phyloP scores from a whole-genome alignment of 805 yeast species.

The Naumovozyma baii region DNA sequence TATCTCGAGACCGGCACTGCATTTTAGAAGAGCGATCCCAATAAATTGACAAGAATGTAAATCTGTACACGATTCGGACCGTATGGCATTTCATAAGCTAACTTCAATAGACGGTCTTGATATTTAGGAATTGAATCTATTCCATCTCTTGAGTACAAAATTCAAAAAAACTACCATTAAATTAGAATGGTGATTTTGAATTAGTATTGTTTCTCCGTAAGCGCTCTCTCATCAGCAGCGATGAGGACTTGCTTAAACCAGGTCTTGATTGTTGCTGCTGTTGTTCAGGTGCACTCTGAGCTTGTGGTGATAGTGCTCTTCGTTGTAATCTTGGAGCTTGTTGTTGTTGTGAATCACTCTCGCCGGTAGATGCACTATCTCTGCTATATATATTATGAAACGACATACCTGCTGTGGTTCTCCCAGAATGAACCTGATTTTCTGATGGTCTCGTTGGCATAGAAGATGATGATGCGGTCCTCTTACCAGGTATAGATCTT shows the following conservation, averaged over 20 bases:
- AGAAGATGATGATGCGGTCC: neutral
- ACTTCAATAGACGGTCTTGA: too few species aligned
- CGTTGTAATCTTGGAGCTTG: neutral
- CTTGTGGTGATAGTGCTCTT: neutral
- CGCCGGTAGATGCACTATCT: conserved; percentile 3
- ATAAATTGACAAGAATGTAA: too few species aligned
- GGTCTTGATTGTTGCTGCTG: conserved; percentile 1
- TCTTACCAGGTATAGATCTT: neutral
- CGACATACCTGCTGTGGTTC: conserved; percentile 17
- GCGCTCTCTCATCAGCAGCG: conserved; percentile 26
- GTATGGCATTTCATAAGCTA: too few species aligned
- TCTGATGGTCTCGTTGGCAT: too few species aligned
- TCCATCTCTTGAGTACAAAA: too few species aligned
- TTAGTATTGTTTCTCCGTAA: conserved; percentile 17
- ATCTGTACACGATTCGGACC: too few species aligned
- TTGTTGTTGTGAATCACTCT: neutral
- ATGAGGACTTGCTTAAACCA: conserved; percentile 7
- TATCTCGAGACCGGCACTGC: too few species aligned
- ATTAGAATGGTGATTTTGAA: neutral
- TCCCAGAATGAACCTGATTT: too few species aligned
- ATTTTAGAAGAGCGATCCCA: too few species aligned
- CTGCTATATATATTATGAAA: conserved; percentile 18
- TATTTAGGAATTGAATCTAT: too few species aligned
- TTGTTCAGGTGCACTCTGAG: too few species aligned
- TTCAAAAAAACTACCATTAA: too few species aligned